Base-by-base conservation (phyloP, 1,139 yeast species). In the Yamadazyma blattariae region DNA sequence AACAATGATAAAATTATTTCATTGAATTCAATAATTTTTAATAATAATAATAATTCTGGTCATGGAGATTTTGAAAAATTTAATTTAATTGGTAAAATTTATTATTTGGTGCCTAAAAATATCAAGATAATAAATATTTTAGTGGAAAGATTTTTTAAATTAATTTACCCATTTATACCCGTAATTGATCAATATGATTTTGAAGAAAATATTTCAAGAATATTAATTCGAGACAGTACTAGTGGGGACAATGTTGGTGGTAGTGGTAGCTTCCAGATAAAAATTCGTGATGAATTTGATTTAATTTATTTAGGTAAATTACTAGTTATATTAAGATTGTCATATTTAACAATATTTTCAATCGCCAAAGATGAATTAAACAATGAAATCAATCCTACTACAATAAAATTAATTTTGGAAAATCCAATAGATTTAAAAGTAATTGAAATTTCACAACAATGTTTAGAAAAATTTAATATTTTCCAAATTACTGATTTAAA, bases 81-180 rank as follows among this genome's bases (percentile, higher is more conserved):
- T 15, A 21, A 22, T 44, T 38, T 54, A 25, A 40, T 57, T 20
- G 57, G 62, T 35, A 55, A 57, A 40, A 64, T 76, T 12, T 57
- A 66, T 31, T 53, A 61, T 29, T 54, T 60, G 5, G 45, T 75
- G 19, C 81, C 81, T 0, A 47, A 46, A 5, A 56, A 52, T 17
- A 13, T 23, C 14, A 61, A 59, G 35, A 57, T 65, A 2, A 42
- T 71, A 2, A 69, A 77, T 74, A 41, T 60, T 19, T 54, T 68
- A 4, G 44, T 73, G n/a, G 61, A 67, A 25, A 52, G 71, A 24
- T 77, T 64, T 45, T 76, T 76, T 48, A 50, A 48, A 2, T 53
- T 59, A 19, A 57, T 74, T 10, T 73, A 72, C 41, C 73, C 77
- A 0, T 64, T 71, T 32, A 48, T 64, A 37, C 82, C 83, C 2